Percentiles rank a stretch among this genome's conserved stretches.
These are phyloP conservation scores for Podospora pseudoanserina DNA, from an alignment of 495 filamentous ascomycete genomes.

Conservation along the genomic window DNA sequence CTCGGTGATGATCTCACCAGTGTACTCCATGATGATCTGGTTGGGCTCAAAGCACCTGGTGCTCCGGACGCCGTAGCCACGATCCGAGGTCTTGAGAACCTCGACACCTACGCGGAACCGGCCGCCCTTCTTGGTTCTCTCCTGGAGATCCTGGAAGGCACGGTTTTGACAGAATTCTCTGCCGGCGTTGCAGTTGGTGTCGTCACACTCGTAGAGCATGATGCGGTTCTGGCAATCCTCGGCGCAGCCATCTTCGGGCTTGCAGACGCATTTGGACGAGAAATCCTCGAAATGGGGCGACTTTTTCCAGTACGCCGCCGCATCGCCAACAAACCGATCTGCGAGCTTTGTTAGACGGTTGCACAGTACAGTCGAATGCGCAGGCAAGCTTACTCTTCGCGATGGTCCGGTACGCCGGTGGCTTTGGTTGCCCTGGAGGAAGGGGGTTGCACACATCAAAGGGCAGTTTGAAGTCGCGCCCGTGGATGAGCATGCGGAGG, in stretches of 20 bases:
- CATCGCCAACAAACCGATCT: conserved; percentile 93
- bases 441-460: conserved; percentile 86
- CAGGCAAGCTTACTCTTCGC: conserved; percentile 64
- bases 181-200: conserved; percentile 78
- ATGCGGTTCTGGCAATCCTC: conserved; percentile 89
- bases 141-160: conserved; percentile 74
- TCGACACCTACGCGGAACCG: conserved; percentile 91
- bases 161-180: conserved; percentile 74
- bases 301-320: conserved; percentile 79
- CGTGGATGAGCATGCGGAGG: conserved; percentile 55
- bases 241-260: conserved; percentile 71
- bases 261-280: conserved; percentile 73
- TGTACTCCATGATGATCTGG: conserved; percentile 98
- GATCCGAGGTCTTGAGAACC: conserved; percentile 82
- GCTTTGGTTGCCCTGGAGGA: conserved; percentile 80
- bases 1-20: conserved; percentile 93
- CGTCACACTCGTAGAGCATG: conserved; percentile 97
- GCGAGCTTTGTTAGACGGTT: conserved; percentile 11
- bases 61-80: conserved; percentile 86
- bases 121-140: conserved; percentile 70
- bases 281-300: conserved; percentile 69
- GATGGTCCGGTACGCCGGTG: conserved; percentile 82
- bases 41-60: conserved; percentile 83
- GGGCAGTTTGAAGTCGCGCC: conserved; percentile 80
- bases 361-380: not conserved